Evolutionary conservation across 345 rosid genomes (phyloP).

Genomic region (Leavenworthia alabamica): DNA sequence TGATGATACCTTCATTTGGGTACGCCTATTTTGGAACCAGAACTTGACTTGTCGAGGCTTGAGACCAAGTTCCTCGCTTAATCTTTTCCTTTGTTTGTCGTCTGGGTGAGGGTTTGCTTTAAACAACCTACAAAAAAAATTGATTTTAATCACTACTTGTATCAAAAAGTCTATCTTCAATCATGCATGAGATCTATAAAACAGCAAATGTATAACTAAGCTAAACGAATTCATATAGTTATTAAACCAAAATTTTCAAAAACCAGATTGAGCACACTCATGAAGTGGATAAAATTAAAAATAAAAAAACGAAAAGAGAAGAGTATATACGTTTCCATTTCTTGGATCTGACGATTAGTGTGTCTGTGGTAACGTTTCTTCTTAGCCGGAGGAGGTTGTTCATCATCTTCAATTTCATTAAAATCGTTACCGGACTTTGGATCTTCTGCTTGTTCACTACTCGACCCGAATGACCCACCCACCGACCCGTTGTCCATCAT

Average conservation of each 20-base stretch:
- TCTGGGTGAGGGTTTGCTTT: conserved; percentile 96
- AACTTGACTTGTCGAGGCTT: conserved; percentile 97
- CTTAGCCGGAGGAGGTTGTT: conserved; percentile 44
- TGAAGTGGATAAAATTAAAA: not conserved
- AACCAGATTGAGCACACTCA: not conserved
- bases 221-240: too few species aligned
- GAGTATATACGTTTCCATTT: conserved; percentile 89
- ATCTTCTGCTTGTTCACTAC: conserved; percentile 53
- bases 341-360: conserved; percentile 90
- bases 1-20: conserved; percentile 94
- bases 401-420: conserved; percentile 31
- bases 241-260: not conserved
- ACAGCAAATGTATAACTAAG: too few species aligned
- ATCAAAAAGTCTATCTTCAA: too few species aligned
- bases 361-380: conserved; percentile 94
- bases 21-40: conserved; percentile 98
- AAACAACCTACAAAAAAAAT: conserved; percentile 56
- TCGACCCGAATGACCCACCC: conserved; percentile 78
- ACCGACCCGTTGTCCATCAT: conserved; percentile 73
- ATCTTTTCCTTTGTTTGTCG: conserved; percentile 78
- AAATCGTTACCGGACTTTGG: conserved; percentile 53
- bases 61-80: conserved; percentile 88
- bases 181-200: too few species aligned
- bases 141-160: not conserved
- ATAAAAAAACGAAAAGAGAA: not conserved